phyloP scores from a whole-genome alignment of 73 alveolate genomes.

The Blepharisma japonicum region DNA sequence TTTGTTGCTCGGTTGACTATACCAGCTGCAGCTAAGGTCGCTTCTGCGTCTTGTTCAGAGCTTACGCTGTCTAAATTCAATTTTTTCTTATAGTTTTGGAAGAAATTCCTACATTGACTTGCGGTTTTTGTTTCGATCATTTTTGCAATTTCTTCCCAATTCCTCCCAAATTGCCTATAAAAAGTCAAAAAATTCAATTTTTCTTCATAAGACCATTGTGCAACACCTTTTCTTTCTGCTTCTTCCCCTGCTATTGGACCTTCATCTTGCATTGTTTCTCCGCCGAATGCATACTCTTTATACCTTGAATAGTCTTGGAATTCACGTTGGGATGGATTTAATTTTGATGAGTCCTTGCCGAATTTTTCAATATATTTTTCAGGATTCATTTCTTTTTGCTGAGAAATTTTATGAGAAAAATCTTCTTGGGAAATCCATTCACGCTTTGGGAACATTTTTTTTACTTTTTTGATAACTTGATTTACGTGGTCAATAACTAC shows the following conservation, averaged over 20 bases:
- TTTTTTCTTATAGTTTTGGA: conserved; percentile 26
- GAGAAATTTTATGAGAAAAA: not conserved
- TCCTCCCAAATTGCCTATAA: conserved; percentile 12
- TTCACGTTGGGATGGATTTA: not conserved
- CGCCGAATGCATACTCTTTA: conserved; percentile 23
- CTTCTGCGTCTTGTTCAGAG: not conserved
- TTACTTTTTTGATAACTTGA: not conserved
- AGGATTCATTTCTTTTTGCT: not conserved
- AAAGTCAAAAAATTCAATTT: not conserved
- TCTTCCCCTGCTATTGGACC: conserved; percentile 2
- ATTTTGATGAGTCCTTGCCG: conserved; percentile 22
- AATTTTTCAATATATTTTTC: conserved; percentile 2
- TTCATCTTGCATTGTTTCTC: conserved; percentile 25
- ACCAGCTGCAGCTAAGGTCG: conserved; percentile 18
- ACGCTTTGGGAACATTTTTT: not conserved
- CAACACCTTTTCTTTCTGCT: not conserved
- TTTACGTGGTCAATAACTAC: not conserved
- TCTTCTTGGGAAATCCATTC: conserved; percentile 6
- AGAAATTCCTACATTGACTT: conserved; percentile 12
- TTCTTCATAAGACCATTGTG: conserved; percentile 29
- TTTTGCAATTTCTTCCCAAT: conserved; percentile 27
- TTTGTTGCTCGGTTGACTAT: not conserved
- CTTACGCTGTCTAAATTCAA: conserved; percentile 3
- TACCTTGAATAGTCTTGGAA: conserved; percentile 25
- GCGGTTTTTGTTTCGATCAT: not conserved